phyloP scores from a whole-genome alignment of 2,329 filamentous ascomycete species.

The Oidium heveae region DNA sequence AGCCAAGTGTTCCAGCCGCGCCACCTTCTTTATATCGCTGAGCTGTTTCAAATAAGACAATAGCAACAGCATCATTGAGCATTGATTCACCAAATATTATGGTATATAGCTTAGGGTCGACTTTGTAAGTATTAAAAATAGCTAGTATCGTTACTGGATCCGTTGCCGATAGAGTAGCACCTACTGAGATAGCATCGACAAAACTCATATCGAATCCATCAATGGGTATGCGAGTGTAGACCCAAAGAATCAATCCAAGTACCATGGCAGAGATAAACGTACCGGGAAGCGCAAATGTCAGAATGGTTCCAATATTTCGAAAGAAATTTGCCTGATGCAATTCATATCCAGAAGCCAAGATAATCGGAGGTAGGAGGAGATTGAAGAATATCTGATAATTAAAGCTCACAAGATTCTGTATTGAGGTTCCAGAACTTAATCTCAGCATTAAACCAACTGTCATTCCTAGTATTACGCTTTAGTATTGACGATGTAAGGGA shows the following conservation, averaged over 20 bases:
- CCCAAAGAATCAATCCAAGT: constrained; percentile 63
- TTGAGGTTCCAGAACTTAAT: constrained; percentile 54
- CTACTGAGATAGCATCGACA: constrained; percentile 88
- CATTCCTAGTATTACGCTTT: constrained; percentile 39
- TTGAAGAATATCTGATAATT: constrained; percentile 99
- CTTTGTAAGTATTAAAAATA: constrained; percentile 98
- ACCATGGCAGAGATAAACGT: constrained; percentile 96
- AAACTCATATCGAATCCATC: constrained; percentile 72
- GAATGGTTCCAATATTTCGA: constrained; percentile 85
- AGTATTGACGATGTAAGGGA: too few species aligned
- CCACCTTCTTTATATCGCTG: constrained; percentile 68
- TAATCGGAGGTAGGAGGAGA: constrained; percentile 90
- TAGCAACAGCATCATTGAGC: constrained; percentile 91
- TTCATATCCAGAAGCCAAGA: constrained; percentile 90
- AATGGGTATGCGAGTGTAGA: constrained; percentile 71
- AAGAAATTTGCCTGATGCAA: constrained; percentile 98
- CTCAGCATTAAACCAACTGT: constrained; percentile 74
- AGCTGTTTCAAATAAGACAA: constrained; percentile 94
- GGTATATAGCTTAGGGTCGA: constrained; percentile 94
- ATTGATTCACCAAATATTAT: constrained; percentile 98
- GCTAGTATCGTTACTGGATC: constrained; percentile 94
- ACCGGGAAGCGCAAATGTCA: constrained; percentile 91
- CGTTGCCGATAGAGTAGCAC: constrained; percentile 85
- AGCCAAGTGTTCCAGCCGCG: constrained; percentile 40
- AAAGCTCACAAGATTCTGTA: constrained; percentile 81